Percentiles rank a stretch among this genome's conserved stretches.
Evolutionary conservation across 345 rosid species (phyloP).

Genomic region (Excoecaria agallocha): DNA sequence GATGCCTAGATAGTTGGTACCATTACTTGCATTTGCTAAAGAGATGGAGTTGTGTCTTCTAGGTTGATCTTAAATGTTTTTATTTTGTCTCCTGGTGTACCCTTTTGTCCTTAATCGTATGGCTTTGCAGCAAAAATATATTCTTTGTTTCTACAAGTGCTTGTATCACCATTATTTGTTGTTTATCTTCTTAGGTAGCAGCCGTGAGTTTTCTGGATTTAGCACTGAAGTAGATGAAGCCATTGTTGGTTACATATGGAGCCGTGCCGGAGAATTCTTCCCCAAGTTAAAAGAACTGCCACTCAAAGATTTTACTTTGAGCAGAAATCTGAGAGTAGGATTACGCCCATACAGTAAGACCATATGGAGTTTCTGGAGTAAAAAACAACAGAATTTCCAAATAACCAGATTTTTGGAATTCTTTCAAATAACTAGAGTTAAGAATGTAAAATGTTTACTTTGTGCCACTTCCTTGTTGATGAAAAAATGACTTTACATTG

Average conservation of each 20-base stretch:
- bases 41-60: background rate
- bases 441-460: background rate
- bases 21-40: background rate
- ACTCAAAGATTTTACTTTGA: conserved; percentile 40
- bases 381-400: background rate
- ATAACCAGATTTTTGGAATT: background rate
- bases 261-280: conserved; percentile 68
- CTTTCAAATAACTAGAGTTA: background rate
- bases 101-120: background rate
- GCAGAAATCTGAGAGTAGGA: conserved; percentile 83
- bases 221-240: conserved; percentile 60
- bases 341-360: conserved; percentile 93
- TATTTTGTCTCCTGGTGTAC: background rate
- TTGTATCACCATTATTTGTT: conserved; percentile 3
- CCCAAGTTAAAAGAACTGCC: conserved; percentile 57
- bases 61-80: background rate
- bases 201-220: conserved; percentile 88
- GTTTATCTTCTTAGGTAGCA: conserved; percentile 58
- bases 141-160: conserved; percentile 4
- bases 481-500: conserved; percentile 14
- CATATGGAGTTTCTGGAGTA: background rate
- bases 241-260: conserved; percentile 62
- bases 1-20: background rate
- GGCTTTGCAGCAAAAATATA: conserved; percentile 3
- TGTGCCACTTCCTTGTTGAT: background rate